Evolutionary conservation across 2,329 filamentous ascomycete genomes (phyloP).

Genomic region (Ophiostoma pallidulum): DNA sequence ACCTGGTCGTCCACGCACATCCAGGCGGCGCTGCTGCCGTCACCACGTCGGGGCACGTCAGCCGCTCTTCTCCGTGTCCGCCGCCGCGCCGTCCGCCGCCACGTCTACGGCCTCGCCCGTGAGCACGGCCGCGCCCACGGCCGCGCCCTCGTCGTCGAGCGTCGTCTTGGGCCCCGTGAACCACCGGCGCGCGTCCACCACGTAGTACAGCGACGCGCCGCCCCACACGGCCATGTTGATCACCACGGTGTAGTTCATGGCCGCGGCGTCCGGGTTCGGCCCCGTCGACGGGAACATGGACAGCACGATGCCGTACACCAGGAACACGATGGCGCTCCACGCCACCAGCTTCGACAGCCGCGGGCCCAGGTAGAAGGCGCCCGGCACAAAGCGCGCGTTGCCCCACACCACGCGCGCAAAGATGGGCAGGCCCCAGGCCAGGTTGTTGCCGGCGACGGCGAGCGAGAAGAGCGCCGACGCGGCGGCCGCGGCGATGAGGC

Average conservation of each 20-base stretch:
- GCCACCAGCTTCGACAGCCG: constrained; percentile 43
- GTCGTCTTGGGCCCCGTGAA: constrained; percentile 52
- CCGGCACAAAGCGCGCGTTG: constrained; percentile 45
- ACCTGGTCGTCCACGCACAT: too few species aligned
- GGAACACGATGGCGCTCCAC: constrained; percentile 42
- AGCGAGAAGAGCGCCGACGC: constrained; percentile 51
- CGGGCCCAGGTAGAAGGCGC: constrained; percentile 51
- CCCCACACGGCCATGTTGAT: constrained; percentile 52
- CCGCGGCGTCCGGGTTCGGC: constrained; percentile 37
- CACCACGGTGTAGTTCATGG: constrained; percentile 56
- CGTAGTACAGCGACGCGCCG: constrained; percentile 46
- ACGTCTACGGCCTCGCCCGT: neutral
- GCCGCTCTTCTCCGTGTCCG: constrained; percentile 9
- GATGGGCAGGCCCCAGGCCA: constrained; percentile 52
- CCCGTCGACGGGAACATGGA: constrained; percentile 50
- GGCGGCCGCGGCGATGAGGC: constrained; percentile 47
- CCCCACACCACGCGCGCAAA: constrained; percentile 50
- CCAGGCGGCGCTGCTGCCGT: too few species aligned
- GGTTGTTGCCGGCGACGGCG: constrained; percentile 49
- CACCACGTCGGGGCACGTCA: too few species aligned
- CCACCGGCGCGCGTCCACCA: constrained; percentile 47
- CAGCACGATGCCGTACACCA: constrained; percentile 45
- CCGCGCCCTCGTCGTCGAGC: constrained; percentile 25
- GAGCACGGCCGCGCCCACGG: neutral
- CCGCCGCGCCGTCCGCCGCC: neutral